These are phyloP conservation scores for Hondaea fermentalgiana DNA, from an alignment of 108 stramenopile species.

Conservation along the genomic window DNA sequence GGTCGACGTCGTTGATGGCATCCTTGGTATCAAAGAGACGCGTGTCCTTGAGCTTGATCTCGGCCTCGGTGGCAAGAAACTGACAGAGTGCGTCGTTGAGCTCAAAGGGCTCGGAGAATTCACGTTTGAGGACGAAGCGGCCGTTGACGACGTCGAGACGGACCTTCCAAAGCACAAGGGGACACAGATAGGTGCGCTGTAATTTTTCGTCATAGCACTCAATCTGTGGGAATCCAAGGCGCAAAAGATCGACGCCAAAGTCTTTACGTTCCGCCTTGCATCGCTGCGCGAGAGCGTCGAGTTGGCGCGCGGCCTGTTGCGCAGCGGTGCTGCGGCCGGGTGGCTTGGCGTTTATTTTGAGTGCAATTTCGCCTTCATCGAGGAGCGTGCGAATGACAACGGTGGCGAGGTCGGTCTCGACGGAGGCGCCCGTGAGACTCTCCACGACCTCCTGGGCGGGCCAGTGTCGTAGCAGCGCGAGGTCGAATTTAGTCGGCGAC, in stretches of 20 bases:
- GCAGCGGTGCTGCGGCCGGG: background rate
- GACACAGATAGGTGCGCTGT: background rate
- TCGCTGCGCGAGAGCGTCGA: background rate
- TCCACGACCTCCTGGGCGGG: background rate
- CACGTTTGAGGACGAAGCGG: background rate
- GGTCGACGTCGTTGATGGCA: background rate
- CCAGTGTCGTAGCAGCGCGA: background rate
- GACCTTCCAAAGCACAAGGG: background rate
- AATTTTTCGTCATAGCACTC: background rate
- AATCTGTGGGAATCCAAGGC: background rate
- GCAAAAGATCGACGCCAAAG: background rate
- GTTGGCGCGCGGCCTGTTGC: background rate
- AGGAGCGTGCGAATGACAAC: background rate
- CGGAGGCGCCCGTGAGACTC: background rate
- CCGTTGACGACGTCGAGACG: background rate
- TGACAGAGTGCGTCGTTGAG: background rate
- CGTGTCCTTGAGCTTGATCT: background rate
- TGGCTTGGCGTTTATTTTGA: background rate
- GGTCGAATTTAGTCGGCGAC: background rate
- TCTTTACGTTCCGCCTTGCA: background rate
- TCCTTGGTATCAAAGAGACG: background rate
- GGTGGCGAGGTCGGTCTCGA: background rate
- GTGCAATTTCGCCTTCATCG: background rate
- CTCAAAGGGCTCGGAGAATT: background rate
- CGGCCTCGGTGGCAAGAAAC: background rate